phyloP scores from a whole-genome alignment of 2,329 filamentous ascomycete species.

The Coleophoma crateriformis region DNA sequence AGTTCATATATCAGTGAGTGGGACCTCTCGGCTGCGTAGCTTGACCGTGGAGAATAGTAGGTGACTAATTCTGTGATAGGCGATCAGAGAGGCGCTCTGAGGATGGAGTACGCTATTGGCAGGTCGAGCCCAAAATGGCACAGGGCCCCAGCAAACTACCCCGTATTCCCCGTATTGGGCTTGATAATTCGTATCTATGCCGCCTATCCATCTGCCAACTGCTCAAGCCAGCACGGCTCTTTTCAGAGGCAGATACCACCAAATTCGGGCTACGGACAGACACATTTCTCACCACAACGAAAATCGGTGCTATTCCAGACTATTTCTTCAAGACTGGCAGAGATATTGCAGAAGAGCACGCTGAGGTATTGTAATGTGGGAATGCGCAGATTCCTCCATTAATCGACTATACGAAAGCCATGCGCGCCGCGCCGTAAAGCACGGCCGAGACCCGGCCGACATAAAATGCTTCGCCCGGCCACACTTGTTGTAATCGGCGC shows the following conservation, averaged over 20 bases:
- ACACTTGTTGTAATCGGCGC: constrained; percentile 5
- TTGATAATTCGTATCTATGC: too few species aligned
- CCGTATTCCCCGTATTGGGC: constrained; percentile 30
- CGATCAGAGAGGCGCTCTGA: constrained; percentile 64
- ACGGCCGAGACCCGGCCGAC: constrained; percentile 46
- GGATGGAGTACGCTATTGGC: constrained; percentile 51
- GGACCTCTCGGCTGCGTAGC: too few species aligned
- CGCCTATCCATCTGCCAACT: too few species aligned
- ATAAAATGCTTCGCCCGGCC: constrained; percentile 40
- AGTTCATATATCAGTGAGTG: constrained; percentile 30
- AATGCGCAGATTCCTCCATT: neutral
- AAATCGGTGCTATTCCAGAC: constrained; percentile 66
- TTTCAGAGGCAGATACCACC: constrained; percentile 56
- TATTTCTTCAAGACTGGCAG: constrained; percentile 60
- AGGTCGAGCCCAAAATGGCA: constrained; percentile 40
- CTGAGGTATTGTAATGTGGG: neutral
- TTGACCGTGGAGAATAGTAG: too few species aligned
- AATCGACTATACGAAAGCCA: neutral
- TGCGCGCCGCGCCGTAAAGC: neutral
- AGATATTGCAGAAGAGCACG: constrained; percentile 51
- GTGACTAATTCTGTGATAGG: neutral
- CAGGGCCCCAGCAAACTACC: constrained; percentile 55
- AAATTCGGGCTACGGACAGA: constrained; percentile 43
- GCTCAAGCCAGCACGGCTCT: too few species aligned
- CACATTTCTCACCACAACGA: constrained; percentile 61